phyloP scores from a whole-genome alignment of 768 basidiomycete species.

The Psilocybe tampanensis region DNA sequence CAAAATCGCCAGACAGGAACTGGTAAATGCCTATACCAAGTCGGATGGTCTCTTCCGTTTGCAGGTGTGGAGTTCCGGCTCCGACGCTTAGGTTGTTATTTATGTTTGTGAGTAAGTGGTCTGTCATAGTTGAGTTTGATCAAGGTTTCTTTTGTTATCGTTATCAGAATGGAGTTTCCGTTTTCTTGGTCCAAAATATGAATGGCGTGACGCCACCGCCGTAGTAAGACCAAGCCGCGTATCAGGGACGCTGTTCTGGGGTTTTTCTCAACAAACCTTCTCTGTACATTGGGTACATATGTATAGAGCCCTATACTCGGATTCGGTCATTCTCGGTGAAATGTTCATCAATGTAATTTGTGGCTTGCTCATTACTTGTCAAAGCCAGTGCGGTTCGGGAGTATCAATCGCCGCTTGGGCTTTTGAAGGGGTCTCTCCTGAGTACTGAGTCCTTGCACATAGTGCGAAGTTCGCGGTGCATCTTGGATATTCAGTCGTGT shows the following conservation, averaged over 20 bases:
- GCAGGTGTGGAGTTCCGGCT: not conserved
- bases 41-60: not conserved
- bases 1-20: no score
- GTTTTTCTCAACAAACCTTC: not conserved
- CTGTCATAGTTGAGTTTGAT: not conserved
- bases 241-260: not conserved
- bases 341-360: not conserved
- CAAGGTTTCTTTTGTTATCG: not conserved
- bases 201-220: not conserved
- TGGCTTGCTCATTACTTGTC: not conserved
- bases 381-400: not conserved
- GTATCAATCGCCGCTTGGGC: not conserved
- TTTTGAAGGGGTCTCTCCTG: not conserved
- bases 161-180: slow-evolving; percentile 4
- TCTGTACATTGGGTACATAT: not conserved
- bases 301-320: not conserved
- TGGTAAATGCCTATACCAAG: not conserved
- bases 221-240: not conserved
- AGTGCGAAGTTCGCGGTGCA: slow-evolving; percentile 1
- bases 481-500: not conserved
- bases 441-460: not conserved
- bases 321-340: not conserved
- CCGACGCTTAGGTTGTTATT: not conserved
- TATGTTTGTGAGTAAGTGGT: not conserved
- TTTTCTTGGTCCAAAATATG: not conserved